Evolutionary conservation across 805 yeast species (phyloP).

Genomic region (Candida insectalens): DNA sequence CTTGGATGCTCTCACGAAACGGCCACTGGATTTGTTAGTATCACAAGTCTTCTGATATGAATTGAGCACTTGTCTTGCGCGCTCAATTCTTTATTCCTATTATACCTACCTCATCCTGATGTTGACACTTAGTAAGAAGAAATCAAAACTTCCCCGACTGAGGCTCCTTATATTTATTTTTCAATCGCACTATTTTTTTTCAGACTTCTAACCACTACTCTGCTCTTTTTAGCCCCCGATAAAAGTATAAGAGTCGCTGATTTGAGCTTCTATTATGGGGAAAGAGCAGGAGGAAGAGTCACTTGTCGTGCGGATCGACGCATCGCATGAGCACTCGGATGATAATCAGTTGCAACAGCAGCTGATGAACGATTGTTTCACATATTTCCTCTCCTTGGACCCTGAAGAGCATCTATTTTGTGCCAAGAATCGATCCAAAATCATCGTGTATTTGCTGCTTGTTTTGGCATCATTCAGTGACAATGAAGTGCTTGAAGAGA

Average conservation of each 20-base stretch:
- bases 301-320: conserved; percentile 14
- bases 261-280: no score
- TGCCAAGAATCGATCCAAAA: conserved; percentile 1
- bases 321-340: conserved; percentile 23
- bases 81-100: no score
- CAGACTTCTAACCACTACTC: no score
- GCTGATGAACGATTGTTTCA: conserved; percentile 3
- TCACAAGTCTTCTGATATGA: neutral
- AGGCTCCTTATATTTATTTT: no score
- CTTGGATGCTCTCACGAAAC: conserved; percentile 93
- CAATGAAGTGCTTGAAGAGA: conserved; percentile 1
- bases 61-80: neutral
- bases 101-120: neutral
- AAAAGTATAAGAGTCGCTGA: no score
- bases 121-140: no score
- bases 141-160: no score
- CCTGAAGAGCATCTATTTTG: conserved; percentile 2
- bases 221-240: no score
- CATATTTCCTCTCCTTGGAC: conserved; percentile 1
- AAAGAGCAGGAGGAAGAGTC: conserved; percentile 2
- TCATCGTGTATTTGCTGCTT: conserved; percentile 2
- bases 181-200: no score
- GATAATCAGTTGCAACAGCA: conserved; percentile 25
- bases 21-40: conserved; percentile 39
- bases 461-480: conserved; percentile 2